phyloP scores from a whole-genome alignment of 768 basidiomycete species.

The Grammothele lineata region DNA sequence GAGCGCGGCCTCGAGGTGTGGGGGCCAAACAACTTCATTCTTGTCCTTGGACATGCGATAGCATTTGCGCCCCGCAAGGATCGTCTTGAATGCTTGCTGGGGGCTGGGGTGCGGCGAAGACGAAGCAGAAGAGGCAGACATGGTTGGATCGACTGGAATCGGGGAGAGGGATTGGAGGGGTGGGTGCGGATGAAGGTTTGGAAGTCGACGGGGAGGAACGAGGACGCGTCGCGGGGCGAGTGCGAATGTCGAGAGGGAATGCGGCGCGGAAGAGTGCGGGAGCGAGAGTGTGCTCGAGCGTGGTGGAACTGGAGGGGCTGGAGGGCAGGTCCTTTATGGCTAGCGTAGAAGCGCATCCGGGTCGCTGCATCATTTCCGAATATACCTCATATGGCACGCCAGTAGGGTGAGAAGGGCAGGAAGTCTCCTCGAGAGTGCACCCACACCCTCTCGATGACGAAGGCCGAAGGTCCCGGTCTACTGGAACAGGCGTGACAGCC shows the following conservation, averaged over 20 bases:
- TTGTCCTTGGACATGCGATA: slow-evolving; percentile 70
- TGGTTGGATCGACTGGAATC: neutral
- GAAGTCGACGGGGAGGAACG: neutral
- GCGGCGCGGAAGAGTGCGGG: neutral
- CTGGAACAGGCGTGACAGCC: too few species aligned
- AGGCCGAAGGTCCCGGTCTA: too few species aligned
- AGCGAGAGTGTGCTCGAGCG: neutral
- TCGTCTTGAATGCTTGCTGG: slow-evolving; percentile 57
- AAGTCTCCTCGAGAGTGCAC: too few species aligned
- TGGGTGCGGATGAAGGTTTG: neutral
- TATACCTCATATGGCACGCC: too few species aligned
- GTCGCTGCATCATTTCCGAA: too few species aligned
- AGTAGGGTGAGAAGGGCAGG: too few species aligned
- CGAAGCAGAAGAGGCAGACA: slow-evolving; percentile 2
- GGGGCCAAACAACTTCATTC: slow-evolving; percentile 77
- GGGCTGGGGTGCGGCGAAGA: slow-evolving; percentile 5
- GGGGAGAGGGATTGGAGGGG: neutral
- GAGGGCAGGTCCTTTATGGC: too few species aligned
- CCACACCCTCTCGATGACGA: too few species aligned
- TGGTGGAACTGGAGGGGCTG: too few species aligned
- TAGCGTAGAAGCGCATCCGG: too few species aligned
- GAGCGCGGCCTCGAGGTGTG: slow-evolving; percentile 70
- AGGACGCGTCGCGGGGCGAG: neutral
- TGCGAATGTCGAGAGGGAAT: neutral
- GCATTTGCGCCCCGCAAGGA: slow-evolving; percentile 65